Conservation (phyloP, 2,329 filamentous ascomycete genomes). For the Diaporthe caulivora region DNA sequence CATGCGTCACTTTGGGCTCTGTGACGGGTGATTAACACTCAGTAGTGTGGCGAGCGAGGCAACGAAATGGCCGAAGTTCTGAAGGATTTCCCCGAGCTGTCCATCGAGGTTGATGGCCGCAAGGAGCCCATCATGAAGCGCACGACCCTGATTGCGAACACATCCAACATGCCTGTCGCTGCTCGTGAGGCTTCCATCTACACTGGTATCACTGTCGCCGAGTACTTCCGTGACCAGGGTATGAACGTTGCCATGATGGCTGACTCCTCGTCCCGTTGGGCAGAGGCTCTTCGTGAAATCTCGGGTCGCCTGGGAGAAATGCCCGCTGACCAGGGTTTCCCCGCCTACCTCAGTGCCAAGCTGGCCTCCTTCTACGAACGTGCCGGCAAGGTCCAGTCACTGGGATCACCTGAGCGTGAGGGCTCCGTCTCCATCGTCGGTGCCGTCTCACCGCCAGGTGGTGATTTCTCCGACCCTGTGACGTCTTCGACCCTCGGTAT, state of each 20-base stretch:
- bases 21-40: not conserved
- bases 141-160: conserved; percentile 97
- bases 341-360: conserved; percentile 95
- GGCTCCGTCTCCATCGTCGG: conserved; percentile 98
- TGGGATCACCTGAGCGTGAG: conserved; percentile 88
- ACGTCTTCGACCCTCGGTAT: conserved; percentile 94
- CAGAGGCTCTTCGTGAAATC: conserved; percentile 97
- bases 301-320: conserved; percentile 99
- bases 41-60: conserved; percentile 79
- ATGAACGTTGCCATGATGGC: conserved; percentile 99
- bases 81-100: conserved; percentile 99
- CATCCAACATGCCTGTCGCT: conserved; percentile 99
- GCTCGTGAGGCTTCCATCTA: conserved; percentile 99
- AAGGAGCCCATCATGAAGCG: conserved; percentile 99
- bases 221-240: conserved; percentile 97
- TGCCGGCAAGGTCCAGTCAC: conserved; percentile 85
- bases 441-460: conserved; percentile 95
- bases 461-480: conserved; percentile 99
- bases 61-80: conserved; percentile 99
- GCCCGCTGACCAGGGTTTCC: conserved; percentile 99
- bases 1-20: not conserved
- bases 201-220: conserved; percentile 92
- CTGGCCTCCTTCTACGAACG: conserved; percentile 99
- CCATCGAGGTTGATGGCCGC: conserved; percentile 92
- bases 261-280: conserved; percentile 97